Base-by-base conservation (phyloP, 2,329 filamentous ascomycete genomes). In the Epichloe brachyelytri region DNA sequence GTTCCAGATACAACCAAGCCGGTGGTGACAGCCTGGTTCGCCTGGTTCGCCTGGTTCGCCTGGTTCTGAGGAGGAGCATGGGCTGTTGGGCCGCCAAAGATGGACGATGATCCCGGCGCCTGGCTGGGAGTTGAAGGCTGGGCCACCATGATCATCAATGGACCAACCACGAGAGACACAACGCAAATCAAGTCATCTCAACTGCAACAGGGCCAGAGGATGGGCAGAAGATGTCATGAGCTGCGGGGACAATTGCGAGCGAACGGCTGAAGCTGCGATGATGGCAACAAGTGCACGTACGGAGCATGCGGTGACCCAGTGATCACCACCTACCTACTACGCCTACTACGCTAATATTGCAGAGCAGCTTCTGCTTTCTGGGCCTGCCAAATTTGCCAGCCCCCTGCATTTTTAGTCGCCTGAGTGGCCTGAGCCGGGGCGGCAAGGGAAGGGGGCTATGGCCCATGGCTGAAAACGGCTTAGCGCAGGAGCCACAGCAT, bases 51-150 rank as follows among this genome's bases (percentile, higher is more conserved):
- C 38, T 53, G 55, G 22, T 39, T 67, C 38, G 63, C 40, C 48
- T 62, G 63, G 38, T 57, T 52, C 55, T 56, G 55, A 52, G 56
- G 58, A 52, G 55, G 50, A 54, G 58, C 61, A 50, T 55, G 58
- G 54, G 59, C 52, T 50, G 62, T 59, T 45, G 67, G 64, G 53
- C 68, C 68, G 51, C 74, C 74, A 60, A 77, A 78, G 60, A 76
- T 69, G 56, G 71, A 75, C 33, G 53, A 38, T 58, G 53, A 38
- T 58, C 63, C 63, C 55, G 64, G 58, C 55, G 60, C 58, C 57
- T 69, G 68, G 55, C 63, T 67, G 57, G 74, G 72, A 56, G 69
- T 69, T 19, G 74, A 72, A 63, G 67, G 69, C 66, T 65, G 63
- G 62, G 68, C 74, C 60, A 67, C 75, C 62, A 59, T 61, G n/a